Conservation (phyloP, 768 basidiomycete species). For the Phanerodontia chrysosporium region DNA sequence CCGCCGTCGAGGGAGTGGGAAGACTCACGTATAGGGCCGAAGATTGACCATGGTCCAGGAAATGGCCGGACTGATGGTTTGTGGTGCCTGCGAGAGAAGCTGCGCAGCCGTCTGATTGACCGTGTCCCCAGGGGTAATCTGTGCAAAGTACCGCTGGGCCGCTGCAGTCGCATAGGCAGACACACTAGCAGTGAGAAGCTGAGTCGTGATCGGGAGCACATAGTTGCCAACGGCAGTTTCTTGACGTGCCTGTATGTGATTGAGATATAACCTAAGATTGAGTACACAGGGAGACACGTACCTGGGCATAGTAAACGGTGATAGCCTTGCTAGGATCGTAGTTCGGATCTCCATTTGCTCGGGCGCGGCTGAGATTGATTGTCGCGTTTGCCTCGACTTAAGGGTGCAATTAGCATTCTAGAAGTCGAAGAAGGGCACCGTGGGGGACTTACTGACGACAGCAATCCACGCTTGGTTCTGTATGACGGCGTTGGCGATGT, state of each 20-base stretch:
- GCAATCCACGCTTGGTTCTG: constrained; percentile 39
- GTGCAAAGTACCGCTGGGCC: constrained; percentile 22
- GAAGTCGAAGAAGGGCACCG: not conserved
- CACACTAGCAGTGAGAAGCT: constrained; percentile 21
- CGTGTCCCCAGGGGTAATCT: constrained; percentile 21
- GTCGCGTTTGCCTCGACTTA: constrained; percentile 35
- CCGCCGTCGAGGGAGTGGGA: not conserved
- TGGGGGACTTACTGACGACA: constrained; percentile 31
- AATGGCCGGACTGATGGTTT: constrained; percentile 32
- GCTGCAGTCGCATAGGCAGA: constrained; percentile 19
- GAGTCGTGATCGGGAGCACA: constrained; percentile 32
- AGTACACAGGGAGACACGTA: not conserved
- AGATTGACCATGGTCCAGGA: constrained; percentile 34
- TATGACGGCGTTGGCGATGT: constrained; percentile 30
- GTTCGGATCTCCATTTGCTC: constrained; percentile 31
- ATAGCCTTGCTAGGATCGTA: constrained; percentile 35
- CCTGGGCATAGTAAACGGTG: constrained; percentile 39
- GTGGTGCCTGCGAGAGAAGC: constrained; percentile 34
- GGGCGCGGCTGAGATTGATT: constrained; percentile 25
- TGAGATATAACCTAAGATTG: not conserved
- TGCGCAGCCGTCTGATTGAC: constrained; percentile 36
- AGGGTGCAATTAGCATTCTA: not conserved
- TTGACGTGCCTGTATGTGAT: constrained; percentile 27
- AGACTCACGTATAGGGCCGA: constrained; percentile 31
- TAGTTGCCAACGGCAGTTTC: constrained; percentile 38